Conservation (phyloP, 441 rosid genomes). For the Adansonia grandidieri region DNA sequence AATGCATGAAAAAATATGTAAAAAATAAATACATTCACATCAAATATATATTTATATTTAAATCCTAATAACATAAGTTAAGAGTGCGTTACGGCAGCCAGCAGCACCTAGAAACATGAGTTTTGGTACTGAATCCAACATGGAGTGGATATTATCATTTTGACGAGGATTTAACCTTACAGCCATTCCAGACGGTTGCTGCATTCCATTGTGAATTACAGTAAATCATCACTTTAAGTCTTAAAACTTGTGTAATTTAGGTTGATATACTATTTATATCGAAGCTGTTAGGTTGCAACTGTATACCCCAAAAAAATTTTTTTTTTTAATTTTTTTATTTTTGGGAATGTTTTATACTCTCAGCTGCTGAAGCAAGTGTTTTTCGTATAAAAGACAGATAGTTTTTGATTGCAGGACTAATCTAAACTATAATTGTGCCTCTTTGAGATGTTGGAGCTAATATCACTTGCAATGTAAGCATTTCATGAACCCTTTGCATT, state of each 20-base stretch:
- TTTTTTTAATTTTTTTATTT: too few species aligned
- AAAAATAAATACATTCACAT: too few species aligned
- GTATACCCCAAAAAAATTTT: not conserved
- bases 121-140: too few species aligned
- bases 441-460: not conserved
- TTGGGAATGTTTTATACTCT: not conserved
- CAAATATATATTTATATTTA: too few species aligned
- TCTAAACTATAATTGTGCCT: not conserved
- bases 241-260: not conserved
- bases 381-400: too few species aligned
- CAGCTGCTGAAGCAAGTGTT: not conserved
- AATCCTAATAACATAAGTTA: too few species aligned
- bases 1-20: too few species aligned
- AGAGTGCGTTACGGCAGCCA: too few species aligned
- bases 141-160: too few species aligned
- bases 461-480: not conserved
- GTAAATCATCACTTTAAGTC: not conserved
- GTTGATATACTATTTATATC: not conserved
- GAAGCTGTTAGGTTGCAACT: not conserved
- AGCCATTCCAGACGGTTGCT: not conserved
- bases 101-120: too few species aligned
- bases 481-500: not conserved
- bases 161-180: too few species aligned
- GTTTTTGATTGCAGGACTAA: too few species aligned
- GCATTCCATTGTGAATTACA: not conserved